A percentile compares a stretch with the other conserved stretches of the same genome.
Evolutionary conservation across 495 filamentous ascomycete species (phyloP).

Genomic region (Hamigera avellanea): DNA sequence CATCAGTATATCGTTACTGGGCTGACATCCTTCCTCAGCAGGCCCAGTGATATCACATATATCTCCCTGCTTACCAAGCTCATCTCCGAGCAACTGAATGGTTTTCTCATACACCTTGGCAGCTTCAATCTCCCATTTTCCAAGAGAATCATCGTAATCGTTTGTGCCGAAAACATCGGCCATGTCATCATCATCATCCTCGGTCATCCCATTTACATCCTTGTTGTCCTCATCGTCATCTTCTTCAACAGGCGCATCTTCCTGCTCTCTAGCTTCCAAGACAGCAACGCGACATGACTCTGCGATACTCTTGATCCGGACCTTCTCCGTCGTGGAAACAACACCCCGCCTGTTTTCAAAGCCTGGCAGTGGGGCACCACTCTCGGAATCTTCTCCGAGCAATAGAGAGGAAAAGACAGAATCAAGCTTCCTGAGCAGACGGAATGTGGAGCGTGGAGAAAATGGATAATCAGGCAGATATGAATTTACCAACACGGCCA

Average conservation of each 20-base stretch:
- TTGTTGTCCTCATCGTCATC: constrained; percentile 26
- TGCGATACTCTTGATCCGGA: constrained; percentile 66
- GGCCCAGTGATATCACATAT: constrained; percentile 7
- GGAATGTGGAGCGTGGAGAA: constrained; percentile 50
- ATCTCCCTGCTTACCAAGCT: constrained; percentile 29
- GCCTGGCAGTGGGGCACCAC: constrained; percentile 52
- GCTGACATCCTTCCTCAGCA: no score
- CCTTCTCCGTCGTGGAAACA: constrained; percentile 59
- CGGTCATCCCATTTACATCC: constrained; percentile 14
- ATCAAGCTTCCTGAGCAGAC: constrained; percentile 64
- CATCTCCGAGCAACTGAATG: constrained; percentile 56
- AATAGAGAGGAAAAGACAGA: constrained; percentile 62
- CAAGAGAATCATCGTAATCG: constrained; percentile 10
- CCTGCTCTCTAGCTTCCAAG: constrained; percentile 34
- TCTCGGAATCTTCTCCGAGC: constrained; percentile 52
- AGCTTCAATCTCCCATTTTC: constrained; percentile 52
- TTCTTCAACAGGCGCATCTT: constrained; percentile 22
- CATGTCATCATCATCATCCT: constrained; percentile 22
- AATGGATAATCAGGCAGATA: constrained; percentile 59
- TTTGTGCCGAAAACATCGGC: constrained; percentile 16
- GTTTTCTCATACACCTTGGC: constrained; percentile 70
- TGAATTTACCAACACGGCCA: constrained; percentile 55
- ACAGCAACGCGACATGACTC: constrained; percentile 57
- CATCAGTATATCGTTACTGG: no score
- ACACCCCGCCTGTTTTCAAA: constrained; percentile 39